A percentile compares a stretch with the other conserved stretches of the same genome.
phyloP scores from a whole-genome alignment of 176 grass and related monocot species.

The Eragrostis nindensis region DNA sequence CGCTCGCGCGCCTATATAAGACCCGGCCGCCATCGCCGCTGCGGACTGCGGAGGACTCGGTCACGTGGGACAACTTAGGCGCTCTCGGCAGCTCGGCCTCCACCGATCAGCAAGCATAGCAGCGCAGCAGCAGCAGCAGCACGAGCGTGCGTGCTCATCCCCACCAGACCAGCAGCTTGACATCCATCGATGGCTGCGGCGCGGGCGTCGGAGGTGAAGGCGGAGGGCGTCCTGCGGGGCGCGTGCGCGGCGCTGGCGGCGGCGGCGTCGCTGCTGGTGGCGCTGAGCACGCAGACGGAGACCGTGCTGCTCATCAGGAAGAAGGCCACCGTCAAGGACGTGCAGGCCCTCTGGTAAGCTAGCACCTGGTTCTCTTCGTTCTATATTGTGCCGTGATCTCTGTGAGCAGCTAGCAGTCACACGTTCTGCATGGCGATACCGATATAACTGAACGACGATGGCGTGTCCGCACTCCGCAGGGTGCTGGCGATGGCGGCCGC shows the following conservation, averaged over 20 bases:
- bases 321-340: slow-evolving; percentile 72
- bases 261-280: slow-evolving; percentile 69
- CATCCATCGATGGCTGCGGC: background rate
- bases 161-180: background rate
- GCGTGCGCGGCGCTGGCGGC: slow-evolving; percentile 55
- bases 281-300: slow-evolving; percentile 71
- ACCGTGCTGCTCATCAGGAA: slow-evolving; percentile 59
- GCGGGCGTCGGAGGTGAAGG: slow-evolving; percentile 43
- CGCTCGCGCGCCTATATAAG: background rate
- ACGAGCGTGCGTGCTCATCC: no score
- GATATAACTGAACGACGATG: background rate
- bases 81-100: no score
- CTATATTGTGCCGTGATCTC: background rate
- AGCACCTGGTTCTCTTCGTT: background rate
- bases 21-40: background rate
- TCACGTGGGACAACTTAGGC: background rate
- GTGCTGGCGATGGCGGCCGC: slow-evolving; percentile 45
- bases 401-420: background rate
- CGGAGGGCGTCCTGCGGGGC: slow-evolving; percentile 56
- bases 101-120: background rate
- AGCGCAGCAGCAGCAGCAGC: background rate
- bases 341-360: slow-evolving; percentile 71
- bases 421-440: background rate
- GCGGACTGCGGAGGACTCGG: background rate
- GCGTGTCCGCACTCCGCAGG: background rate